Conservation (phyloP, 345 rosid species). For the Salix arbutifolia region DNA sequence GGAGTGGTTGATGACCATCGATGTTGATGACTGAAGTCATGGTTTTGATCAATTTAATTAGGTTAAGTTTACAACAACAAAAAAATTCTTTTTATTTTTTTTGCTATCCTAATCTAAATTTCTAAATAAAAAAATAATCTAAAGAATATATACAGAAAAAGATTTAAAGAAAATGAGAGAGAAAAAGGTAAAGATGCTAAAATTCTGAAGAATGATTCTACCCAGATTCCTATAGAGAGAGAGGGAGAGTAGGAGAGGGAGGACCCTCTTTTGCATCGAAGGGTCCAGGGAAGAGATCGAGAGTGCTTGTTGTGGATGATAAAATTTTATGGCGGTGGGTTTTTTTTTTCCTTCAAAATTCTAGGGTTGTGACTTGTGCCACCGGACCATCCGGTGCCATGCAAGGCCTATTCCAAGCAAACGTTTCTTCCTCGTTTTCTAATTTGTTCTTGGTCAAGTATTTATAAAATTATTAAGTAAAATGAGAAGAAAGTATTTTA, state of each 20-base stretch:
- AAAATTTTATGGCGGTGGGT: background rate
- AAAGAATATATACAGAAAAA: background rate
- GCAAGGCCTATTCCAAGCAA: background rate
- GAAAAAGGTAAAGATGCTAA: background rate
- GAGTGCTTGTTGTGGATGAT: background rate
- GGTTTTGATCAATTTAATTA: background rate
- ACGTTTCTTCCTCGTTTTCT: background rate
- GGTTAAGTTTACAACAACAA: background rate
- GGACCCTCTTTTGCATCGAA: background rate
- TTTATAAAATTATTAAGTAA: no score
- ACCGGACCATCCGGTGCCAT: background rate
- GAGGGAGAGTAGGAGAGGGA: background rate
- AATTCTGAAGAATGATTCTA: background rate
- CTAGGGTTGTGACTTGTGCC: background rate
- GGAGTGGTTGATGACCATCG: conserved; percentile 9
- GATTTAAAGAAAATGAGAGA: background rate
- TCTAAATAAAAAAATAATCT: background rate
- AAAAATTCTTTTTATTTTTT: background rate
- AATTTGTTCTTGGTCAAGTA: background rate
- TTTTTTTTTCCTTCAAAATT: background rate
- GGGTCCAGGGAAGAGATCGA: background rate
- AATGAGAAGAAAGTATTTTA: no score
- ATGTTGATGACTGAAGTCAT: conserved; percentile 26
- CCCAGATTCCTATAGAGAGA: background rate
- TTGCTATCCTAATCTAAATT: background rate